These are phyloP conservation scores for Chlamydomonas urium DNA, from an alignment of 139 green algal genomes.

Conservation along the genomic window DNA sequence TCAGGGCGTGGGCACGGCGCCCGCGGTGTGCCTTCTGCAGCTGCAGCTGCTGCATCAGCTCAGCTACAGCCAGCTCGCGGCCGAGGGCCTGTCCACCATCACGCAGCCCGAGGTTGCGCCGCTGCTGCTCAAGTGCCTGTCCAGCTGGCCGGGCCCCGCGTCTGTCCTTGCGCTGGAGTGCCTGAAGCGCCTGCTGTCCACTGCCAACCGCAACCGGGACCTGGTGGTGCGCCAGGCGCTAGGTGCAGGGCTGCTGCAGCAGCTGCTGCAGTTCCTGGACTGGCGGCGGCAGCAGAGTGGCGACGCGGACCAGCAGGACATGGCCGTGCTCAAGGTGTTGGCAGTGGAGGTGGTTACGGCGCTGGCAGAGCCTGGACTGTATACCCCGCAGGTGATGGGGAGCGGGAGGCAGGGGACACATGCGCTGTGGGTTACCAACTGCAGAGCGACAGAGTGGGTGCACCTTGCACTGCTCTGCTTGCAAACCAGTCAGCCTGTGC, in stretches of 20 bases:
- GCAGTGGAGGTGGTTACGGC: conserved; percentile 76
- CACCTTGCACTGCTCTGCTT: neutral
- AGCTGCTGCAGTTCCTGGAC: conserved; percentile 59
- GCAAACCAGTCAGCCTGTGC: neutral
- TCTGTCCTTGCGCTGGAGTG: conserved; percentile 70
- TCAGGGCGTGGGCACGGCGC: neutral
- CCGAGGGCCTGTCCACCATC: conserved; percentile 57
- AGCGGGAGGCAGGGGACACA: neutral
- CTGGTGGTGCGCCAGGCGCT: conserved; percentile 59
- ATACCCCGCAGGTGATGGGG: conserved; percentile 24
- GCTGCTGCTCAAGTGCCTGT: conserved; percentile 1
- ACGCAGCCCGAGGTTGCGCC: neutral
- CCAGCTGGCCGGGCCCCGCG: conserved; percentile 15
- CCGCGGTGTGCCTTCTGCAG: neutral
- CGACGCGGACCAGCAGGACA: neutral
- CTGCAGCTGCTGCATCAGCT: conserved; percentile 77
- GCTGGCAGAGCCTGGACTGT: conserved; percentile 47
- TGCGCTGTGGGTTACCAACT: too few relatives aligned
- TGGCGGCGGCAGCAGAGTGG: conserved; percentile 40
- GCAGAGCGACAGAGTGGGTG: neutral
- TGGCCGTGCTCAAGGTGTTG: conserved; percentile 56
- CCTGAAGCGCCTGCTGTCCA: conserved; percentile 58
- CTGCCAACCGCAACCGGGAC: conserved; percentile 55
- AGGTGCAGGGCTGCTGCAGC: conserved; percentile 30
- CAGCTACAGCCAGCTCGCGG: conserved; percentile 23